phyloP scores from a whole-genome alignment of 1,284 basidiomycete species.

The Cerrena zonata region DNA sequence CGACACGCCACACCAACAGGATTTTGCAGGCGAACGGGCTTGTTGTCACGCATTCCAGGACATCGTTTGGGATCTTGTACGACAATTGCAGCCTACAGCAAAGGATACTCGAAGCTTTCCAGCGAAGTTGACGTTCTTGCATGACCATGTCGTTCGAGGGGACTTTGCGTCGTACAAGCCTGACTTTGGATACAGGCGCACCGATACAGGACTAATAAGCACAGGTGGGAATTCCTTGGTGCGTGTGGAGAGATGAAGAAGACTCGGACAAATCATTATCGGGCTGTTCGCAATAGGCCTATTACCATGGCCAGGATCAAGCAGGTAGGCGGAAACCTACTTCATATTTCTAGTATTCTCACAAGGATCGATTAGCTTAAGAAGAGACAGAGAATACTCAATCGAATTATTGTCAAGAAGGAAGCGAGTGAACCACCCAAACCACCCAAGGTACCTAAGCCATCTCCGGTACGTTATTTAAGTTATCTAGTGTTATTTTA shows the following conservation, averaged over 20 bases:
- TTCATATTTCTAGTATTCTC: not conserved
- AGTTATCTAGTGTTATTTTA: not conserved
- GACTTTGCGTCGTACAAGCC: constrained; percentile 4
- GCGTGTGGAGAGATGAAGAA: constrained; percentile 3
- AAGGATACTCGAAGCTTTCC: not conserved
- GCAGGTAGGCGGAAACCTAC: not conserved
- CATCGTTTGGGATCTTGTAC: not conserved
- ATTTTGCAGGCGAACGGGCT: not conserved
- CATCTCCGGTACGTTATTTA: not conserved
- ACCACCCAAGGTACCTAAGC: no score
- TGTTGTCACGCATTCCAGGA: not conserved
- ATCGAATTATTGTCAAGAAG: not conserved
- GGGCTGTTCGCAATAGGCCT: not conserved
- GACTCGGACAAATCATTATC: not conserved
- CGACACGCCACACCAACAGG: not conserved
- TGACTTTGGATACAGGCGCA: not conserved
- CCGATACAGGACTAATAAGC: not conserved
- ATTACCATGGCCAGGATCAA: not conserved
- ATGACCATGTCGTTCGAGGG: not conserved
- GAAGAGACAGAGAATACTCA: not conserved
- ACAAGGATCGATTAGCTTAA: not conserved
- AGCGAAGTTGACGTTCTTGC: not conserved
- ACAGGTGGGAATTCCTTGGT: not conserved
- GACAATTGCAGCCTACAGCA: no score
- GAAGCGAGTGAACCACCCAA: not conserved